Percentiles rank a stretch among this genome's conserved stretches.
phyloP scores from a whole-genome alignment of 208 protist genomes.

The Borovskyia barvae region DNA sequence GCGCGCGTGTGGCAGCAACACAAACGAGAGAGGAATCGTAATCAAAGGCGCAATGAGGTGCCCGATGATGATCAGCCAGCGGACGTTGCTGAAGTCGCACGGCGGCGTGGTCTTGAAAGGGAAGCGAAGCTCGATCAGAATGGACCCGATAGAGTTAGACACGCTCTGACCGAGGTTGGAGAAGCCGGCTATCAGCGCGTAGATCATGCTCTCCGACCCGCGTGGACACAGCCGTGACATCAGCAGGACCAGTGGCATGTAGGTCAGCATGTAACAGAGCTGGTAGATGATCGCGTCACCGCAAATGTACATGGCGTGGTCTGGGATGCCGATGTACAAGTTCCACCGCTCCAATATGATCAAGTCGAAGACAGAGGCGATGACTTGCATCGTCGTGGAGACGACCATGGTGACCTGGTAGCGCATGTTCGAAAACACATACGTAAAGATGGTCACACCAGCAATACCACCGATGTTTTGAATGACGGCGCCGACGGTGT shows the following conservation, averaged over 20 bases:
- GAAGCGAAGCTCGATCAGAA: conserved; percentile 49
- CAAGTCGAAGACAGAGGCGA: conserved; percentile 64
- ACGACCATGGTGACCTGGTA: conserved; percentile 64
- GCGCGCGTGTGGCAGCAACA: conserved; percentile 54
- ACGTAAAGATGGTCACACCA: conserved; percentile 52
- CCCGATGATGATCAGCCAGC: conserved; percentile 51
- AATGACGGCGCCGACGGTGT: conserved; percentile 42
- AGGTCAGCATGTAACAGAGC: conserved; percentile 52
- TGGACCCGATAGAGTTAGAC: conserved; percentile 33
- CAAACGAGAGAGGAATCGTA: conserved; percentile 59
- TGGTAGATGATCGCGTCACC: conserved; percentile 67
- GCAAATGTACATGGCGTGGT: conserved; percentile 66
- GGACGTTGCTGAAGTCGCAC: conserved; percentile 71
- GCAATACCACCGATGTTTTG: conserved; percentile 42
- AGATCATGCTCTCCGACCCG: conserved; percentile 76
- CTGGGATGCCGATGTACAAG: conserved; percentile 43
- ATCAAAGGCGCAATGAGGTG: conserved; percentile 47
- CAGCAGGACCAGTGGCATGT: conserved; percentile 73
- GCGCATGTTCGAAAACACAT: conserved; percentile 49
- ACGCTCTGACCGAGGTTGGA: conserved; percentile 62
- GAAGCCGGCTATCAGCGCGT: conserved; percentile 75
- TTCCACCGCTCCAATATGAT: conserved; percentile 83
- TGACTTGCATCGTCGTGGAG: conserved; percentile 39
- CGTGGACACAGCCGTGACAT: conserved; percentile 75
- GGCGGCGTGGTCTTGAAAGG: conserved; percentile 37